Evolutionary conservation across 805 yeast genomes (phyloP).

Genomic region (Metschnikowia gruessii): DNA sequence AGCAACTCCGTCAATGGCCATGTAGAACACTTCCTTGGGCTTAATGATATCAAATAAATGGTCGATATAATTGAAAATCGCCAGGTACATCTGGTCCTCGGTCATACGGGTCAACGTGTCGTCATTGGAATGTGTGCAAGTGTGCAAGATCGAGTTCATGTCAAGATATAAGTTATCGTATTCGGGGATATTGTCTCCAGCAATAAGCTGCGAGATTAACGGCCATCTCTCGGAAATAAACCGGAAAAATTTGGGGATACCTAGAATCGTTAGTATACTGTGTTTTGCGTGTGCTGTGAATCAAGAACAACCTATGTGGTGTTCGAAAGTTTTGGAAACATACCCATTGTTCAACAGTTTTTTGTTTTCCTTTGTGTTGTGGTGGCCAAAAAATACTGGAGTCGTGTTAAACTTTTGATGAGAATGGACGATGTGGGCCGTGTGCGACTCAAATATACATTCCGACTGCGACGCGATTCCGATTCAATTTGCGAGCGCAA

Average conservation of each 20-base stretch:
- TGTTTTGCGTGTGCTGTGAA: too few species aligned
- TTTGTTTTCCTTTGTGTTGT: neutral
- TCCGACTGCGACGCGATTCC: neutral
- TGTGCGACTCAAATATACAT: conserved; percentile 11
- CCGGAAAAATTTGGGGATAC: conserved; percentile 96
- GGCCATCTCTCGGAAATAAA: conserved; percentile 99
- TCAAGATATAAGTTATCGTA: conserved; percentile 93
- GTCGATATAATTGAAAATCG: conserved; percentile 93
- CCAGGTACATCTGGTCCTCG: conserved; percentile 88
- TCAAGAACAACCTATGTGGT: too few species aligned
- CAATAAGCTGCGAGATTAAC: conserved; percentile 79
- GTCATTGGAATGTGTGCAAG: conserved; percentile 81
- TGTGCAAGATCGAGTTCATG: conserved; percentile 95
- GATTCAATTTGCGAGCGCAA: too few species aligned
- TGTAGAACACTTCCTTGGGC: conserved; percentile 82
- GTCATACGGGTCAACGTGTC: conserved; percentile 61
- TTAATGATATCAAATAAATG: conserved; percentile 84
- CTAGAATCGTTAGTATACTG: conserved; percentile 30
- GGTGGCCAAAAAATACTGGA: neutral
- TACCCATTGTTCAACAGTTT: conserved; percentile 4
- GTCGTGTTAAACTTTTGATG: conserved; percentile 5
- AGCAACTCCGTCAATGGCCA: conserved; percentile 99
- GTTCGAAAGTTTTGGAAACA: neutral
- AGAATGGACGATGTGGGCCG: conserved; percentile 12
- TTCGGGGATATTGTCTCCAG: conserved; percentile 81